Conservation (phyloP, 2,329 filamentous ascomycete genomes). For the Capronia coronata region DNA sequence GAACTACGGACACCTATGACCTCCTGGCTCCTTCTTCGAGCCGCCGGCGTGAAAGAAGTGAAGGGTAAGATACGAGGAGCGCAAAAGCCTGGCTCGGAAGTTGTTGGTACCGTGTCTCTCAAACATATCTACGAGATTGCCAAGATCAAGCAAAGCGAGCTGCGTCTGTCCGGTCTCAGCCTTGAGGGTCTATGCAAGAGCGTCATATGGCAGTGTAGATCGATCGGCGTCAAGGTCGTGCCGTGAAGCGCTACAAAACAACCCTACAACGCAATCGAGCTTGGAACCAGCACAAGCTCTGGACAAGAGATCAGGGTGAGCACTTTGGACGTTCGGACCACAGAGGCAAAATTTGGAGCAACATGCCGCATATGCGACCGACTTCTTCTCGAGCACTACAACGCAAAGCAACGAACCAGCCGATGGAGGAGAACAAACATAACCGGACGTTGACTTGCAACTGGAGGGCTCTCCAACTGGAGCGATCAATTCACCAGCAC, state of each 20-base stretch:
- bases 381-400: not conserved
- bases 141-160: conserved; percentile 82
- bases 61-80: conserved; percentile 74
- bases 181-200: conserved; percentile 66
- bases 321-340: too few species aligned
- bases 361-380: not conserved
- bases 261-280: too few species aligned
- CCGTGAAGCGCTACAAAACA: conserved; percentile 36
- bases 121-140: conserved; percentile 98
- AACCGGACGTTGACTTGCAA: too few species aligned
- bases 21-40: conserved; percentile 77
- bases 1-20: conserved; percentile 92
- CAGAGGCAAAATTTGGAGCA: too few species aligned
- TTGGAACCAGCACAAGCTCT: too few species aligned
- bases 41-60: conserved; percentile 63
- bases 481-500: not conserved
- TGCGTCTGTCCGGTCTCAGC: conserved; percentile 63
- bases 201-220: conserved; percentile 68
- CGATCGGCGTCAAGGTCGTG: conserved; percentile 66
- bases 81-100: conserved; percentile 65
- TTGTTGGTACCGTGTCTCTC: conserved; percentile 75
- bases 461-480: not conserved
- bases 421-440: not conserved
- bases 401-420: not conserved
- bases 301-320: not conserved